A percentile compares a stretch with the other conserved stretches of the same genome.
Evolutionary conservation across 2,329 filamentous ascomycete genomes (phyloP).

Genomic region (Botrytis byssoidea): DNA sequence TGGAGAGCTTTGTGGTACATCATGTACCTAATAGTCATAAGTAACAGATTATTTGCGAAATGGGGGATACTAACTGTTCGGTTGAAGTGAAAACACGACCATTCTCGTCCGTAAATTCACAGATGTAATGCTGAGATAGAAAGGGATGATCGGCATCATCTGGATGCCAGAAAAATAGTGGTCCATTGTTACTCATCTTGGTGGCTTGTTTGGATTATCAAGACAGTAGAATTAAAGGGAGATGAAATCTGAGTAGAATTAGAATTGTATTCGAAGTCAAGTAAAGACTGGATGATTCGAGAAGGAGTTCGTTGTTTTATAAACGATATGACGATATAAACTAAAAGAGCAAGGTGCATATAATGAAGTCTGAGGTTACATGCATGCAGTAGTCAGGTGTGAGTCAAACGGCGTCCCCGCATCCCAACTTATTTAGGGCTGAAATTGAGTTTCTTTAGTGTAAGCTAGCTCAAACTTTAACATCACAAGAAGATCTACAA

Average conservation of each 20-base stretch:
- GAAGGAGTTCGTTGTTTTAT: background rate
- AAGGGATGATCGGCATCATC: background rate
- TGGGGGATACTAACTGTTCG: background rate
- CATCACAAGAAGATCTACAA: background rate
- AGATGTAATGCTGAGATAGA: conserved; percentile 3
- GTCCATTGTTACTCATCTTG: background rate
- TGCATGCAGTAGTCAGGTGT: background rate
- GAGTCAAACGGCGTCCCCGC: background rate
- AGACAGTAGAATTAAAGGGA: background rate
- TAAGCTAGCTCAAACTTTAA: background rate
- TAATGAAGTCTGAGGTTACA: background rate
- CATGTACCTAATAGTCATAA: background rate
- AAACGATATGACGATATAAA: background rate
- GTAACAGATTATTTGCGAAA: too few relatives aligned
- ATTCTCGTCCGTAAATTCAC: background rate
- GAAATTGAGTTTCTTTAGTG: background rate
- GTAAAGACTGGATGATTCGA: background rate
- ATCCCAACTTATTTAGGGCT: background rate
- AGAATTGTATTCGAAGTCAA: background rate
- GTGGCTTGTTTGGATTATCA: background rate
- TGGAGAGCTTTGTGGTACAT: conserved; percentile 10
- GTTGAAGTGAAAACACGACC: background rate
- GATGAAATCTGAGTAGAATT: background rate
- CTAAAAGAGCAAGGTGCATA: background rate
- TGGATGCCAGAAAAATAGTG: conserved; percentile 13